phyloP scores from a whole-genome alignment of 2,329 filamentous ascomycete species.

The Uncinocarpus reesii region DNA sequence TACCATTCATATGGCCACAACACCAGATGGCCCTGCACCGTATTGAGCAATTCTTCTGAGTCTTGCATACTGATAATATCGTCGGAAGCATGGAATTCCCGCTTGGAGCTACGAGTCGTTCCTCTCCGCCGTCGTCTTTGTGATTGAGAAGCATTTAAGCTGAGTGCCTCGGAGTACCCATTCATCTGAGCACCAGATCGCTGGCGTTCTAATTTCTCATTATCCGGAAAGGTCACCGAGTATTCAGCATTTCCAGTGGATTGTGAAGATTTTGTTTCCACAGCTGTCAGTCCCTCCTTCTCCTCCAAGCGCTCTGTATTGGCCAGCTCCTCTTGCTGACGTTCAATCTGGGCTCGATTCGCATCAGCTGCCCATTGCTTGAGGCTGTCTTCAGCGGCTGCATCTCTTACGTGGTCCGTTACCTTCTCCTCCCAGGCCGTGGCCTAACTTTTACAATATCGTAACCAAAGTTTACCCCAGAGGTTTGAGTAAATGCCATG shows the following conservation, averaged over 20 bases:
- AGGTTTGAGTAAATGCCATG: constrained; percentile 19
- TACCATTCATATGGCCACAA: constrained; percentile 90
- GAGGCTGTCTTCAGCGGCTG: constrained; percentile 27
- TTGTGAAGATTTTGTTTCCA: constrained; percentile 23
- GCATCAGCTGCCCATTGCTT: constrained; percentile 28
- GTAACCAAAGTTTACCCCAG: constrained; percentile 10
- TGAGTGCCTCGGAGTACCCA: constrained; percentile 34
- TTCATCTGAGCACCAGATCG: constrained; percentile 25
- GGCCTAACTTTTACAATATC: constrained; percentile 24
- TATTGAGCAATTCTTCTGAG: constrained; percentile 67
- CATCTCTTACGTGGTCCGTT: constrained; percentile 17
- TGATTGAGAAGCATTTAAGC: constrained; percentile 28
- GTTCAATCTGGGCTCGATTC: constrained; percentile 27
- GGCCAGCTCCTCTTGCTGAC: constrained; percentile 24
- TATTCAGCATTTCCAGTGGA: constrained; percentile 19
- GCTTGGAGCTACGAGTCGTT: constrained; percentile 38
- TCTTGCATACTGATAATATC: constrained; percentile 66
- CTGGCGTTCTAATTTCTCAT: constrained; percentile 27
- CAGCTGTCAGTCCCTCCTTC: constrained; percentile 31
- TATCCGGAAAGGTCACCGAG: constrained; percentile 18
- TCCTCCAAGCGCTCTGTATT: constrained; percentile 33
- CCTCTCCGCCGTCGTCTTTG: constrained; percentile 35
- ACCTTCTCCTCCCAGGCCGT: constrained; percentile 28
- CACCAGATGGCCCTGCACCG: constrained; percentile 81
- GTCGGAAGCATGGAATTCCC: constrained; percentile 49